Percentiles rank a stretch among this genome's conserved stretches.
These are phyloP conservation scores for Ambrosia artemisiifolia DNA, from an alignment of 129 eudicot genomes.

Conservation along the genomic window DNA sequence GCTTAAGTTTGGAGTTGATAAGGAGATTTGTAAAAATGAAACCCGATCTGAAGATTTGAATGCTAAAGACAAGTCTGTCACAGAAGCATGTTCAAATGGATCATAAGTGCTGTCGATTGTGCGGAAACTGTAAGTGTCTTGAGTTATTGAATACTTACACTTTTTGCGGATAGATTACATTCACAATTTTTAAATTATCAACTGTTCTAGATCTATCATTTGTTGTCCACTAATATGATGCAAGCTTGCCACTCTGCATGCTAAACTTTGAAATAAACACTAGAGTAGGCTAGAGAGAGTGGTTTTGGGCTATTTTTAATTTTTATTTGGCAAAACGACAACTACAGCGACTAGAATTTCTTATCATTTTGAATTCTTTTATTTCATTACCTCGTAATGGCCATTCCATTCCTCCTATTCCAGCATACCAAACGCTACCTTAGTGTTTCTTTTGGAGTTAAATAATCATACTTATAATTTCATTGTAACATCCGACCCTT, in stretches of 20 bases:
- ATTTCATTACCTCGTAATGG: no score
- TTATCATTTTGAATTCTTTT: neutral
- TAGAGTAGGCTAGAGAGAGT: neutral
- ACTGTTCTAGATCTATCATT: neutral
- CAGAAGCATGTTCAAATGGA: conserved; percentile 41
- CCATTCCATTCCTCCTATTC: no score
- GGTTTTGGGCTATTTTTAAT: neutral
- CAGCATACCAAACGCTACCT: no score
- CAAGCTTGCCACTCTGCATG: neutral
- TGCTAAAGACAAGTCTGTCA: conserved; percentile 36
- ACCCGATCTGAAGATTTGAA: conserved; percentile 29
- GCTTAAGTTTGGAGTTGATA: conserved; percentile 61
- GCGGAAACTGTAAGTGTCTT: conserved; percentile 38
- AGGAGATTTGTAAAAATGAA: conserved; percentile 35
- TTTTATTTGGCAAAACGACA: neutral
- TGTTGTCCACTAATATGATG: neutral
- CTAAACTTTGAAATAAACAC: neutral
- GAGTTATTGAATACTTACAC: neutral
- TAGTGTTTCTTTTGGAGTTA: neutral
- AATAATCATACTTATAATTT: neutral
- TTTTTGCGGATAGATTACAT: neutral
- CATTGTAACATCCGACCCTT: neutral
- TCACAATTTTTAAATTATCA: neutral
- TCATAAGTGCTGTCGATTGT: conserved; percentile 40
- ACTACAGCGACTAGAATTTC: neutral